Evolutionary conservation across 305 asterid genomes (phyloP), one percentile per base, ranked within the genome.

Genomic region (Fraxinus dipetala): DNA sequence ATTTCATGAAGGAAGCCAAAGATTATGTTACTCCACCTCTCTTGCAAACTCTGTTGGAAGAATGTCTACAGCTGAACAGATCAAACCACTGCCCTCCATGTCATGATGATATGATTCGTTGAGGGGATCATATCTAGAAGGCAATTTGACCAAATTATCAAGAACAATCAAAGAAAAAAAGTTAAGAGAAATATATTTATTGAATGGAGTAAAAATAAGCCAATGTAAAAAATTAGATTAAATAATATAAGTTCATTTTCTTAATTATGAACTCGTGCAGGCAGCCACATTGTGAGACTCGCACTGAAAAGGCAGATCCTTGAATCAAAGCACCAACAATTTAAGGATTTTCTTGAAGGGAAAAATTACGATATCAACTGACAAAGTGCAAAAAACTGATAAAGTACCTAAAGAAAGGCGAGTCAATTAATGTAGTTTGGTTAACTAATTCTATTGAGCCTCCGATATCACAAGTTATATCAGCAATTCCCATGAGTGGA

Each of bases 21-120:
- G 81, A 45, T 70, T 20, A 20, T 72, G 76, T 22, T 76, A 70
- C 16, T 63, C 18, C 76, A 94, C 99, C 98, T 94, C 99, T 89
- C 91, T 92, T 3, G 99, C 99, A 82, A 93, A 92, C 89, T 96
- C 97, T 0, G 99, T 96, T 0, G 99, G 99, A 78, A 96, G 99
- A 88, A 94, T 94, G 89, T 96, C 99, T 22, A 96, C 94, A 81
- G 98, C 96, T 40, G 97, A 94, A 83, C 92, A 96, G 72, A 96
- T 78, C 84, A 96, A 79, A 84, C 99, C 99, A 72, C 84, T 80
- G 56, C 98, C 98, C 76, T 91, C 99, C 93, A 93, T 88, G 88
- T 92, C 90, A 77, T 78, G 85, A 88, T 94, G 97, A 87, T 90
- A 93, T 5, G 96, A 90, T 82, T 90, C 86, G 70, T 90, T 89